Percentiles rank a stretch among this genome's conserved stretches.
Conservation (phyloP, 2,329 filamentous ascomycete species). For the Periconia sp. region DNA sequence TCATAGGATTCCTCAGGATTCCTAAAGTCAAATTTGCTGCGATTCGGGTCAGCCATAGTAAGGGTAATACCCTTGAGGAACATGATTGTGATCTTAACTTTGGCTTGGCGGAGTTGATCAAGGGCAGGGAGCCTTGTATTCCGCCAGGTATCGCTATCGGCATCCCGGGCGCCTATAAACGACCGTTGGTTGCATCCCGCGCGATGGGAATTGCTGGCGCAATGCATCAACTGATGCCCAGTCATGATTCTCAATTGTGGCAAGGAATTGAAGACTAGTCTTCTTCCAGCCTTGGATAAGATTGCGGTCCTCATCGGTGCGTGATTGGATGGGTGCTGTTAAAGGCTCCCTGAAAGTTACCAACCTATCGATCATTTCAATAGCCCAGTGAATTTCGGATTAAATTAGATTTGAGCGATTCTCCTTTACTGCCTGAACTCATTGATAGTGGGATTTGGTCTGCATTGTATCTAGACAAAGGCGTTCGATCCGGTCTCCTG, state of each 20-base stretch:
- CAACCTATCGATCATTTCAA: neutral
- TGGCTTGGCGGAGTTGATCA: too few species aligned
- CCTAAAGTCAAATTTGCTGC: too few species aligned
- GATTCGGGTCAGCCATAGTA: too few species aligned
- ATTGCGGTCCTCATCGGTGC: neutral
- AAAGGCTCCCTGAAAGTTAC: neutral
- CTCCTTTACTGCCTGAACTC: too few species aligned
- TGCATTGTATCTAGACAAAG: too few species aligned
- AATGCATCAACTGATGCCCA: neutral
- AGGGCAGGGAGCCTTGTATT: too few species aligned
- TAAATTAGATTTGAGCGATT: neutral
- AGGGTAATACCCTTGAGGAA: too few species aligned
- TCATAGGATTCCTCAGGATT: too few species aligned
- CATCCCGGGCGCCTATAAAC: neutral
- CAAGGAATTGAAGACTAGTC: neutral
- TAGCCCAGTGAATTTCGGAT: neutral
- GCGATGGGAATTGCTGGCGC: neutral
- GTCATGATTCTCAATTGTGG: neutral
- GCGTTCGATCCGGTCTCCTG: too few species aligned
- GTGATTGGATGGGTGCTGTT: neutral
- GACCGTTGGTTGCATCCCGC: constrained; percentile 1
- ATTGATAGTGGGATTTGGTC: too few species aligned
- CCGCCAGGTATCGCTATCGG: too few species aligned
- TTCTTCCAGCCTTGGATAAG: neutral
- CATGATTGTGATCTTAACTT: too few species aligned